Conservation (phyloP, 2,329 filamentous ascomycete genomes). For the Lizonia empirigonia region DNA sequence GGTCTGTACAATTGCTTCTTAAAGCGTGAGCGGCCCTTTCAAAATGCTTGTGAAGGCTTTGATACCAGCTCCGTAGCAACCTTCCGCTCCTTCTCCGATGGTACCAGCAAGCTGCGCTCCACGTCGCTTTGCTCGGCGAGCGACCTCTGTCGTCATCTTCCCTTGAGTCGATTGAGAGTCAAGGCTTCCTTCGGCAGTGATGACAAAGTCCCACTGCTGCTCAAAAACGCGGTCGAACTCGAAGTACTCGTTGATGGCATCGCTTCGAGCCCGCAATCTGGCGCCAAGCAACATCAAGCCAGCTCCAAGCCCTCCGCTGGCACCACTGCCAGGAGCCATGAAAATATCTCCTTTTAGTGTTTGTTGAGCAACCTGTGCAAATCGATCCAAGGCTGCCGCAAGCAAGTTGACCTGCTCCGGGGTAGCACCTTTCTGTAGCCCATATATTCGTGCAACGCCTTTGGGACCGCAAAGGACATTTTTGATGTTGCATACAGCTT, state of each 20-base stretch:
- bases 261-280: constrained; percentile 54
- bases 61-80: constrained; percentile 36
- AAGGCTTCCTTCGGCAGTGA: constrained; percentile 61
- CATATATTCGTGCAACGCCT: constrained; percentile 59
- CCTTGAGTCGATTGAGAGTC: constrained; percentile 59
- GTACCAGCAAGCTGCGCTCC: constrained; percentile 49
- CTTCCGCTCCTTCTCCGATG: constrained; percentile 38
- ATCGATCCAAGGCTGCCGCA: constrained; percentile 51
- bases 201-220: constrained; percentile 55
- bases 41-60: constrained; percentile 48
- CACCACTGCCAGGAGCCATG: constrained; percentile 55
- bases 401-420: constrained; percentile 52
- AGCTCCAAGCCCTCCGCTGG: constrained; percentile 59
- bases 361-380: constrained; percentile 47
- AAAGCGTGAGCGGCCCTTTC: constrained; percentile 41
- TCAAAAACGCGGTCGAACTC: constrained; percentile 55
- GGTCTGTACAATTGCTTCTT: constrained; percentile 44
- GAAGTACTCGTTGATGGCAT: constrained; percentile 59
- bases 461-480: constrained; percentile 58
- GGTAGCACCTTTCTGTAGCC: constrained; percentile 59
- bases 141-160: constrained; percentile 61
- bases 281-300: constrained; percentile 58
- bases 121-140: constrained; percentile 53
- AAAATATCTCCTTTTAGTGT: constrained; percentile 48
- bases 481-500: constrained; percentile 59